Evolutionary conservation across 352 stramenopile species (phyloP).

Genomic region (Elongisporangium undulatum): DNA sequence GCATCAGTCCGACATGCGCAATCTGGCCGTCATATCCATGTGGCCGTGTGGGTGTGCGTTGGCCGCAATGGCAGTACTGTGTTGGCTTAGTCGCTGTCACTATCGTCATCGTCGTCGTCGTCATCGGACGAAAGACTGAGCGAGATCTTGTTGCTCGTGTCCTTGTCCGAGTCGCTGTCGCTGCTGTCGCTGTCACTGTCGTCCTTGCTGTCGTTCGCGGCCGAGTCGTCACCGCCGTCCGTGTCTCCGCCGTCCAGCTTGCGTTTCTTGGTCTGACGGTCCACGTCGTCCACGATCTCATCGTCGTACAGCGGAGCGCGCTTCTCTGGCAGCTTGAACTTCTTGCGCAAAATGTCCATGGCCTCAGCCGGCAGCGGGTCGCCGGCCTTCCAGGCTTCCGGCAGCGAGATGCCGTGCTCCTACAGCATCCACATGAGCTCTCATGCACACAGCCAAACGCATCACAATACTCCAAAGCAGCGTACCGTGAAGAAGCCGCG

Average conservation of each 20-base stretch:
- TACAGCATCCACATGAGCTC: conserved; percentile 6
- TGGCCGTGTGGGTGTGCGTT: too few relatives aligned
- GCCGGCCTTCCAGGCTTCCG: conserved; percentile 64
- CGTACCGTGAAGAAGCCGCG: conserved; percentile 62
- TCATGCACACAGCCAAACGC: neutral
- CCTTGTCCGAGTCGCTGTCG: conserved; percentile 52
- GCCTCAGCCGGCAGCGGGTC: conserved; percentile 61
- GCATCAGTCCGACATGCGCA: conserved; percentile 1
- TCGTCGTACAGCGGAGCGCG: conserved; percentile 63
- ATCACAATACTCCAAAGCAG: neutral
- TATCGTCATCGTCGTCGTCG: conserved; percentile 47
- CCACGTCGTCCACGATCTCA: conserved; percentile 69
- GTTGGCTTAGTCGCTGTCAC: conserved; percentile 36
- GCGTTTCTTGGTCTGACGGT: conserved; percentile 60
- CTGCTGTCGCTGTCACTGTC: conserved; percentile 48
- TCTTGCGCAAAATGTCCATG: conserved; percentile 77
- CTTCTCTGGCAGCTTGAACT: conserved; percentile 77
- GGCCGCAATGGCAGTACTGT: neutral
- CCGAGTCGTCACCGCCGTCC: conserved; percentile 24
- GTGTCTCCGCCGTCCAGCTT: conserved; percentile 36
- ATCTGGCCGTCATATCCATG: neutral
- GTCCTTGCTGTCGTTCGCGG: conserved; percentile 17
- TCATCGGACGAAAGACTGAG: conserved; percentile 67
- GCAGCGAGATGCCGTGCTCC: conserved; percentile 69
- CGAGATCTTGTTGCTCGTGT: conserved; percentile 58